phyloP scores from a whole-genome alignment of 1,139 yeast genomes.

The Entelexis paramagnoliae region DNA sequence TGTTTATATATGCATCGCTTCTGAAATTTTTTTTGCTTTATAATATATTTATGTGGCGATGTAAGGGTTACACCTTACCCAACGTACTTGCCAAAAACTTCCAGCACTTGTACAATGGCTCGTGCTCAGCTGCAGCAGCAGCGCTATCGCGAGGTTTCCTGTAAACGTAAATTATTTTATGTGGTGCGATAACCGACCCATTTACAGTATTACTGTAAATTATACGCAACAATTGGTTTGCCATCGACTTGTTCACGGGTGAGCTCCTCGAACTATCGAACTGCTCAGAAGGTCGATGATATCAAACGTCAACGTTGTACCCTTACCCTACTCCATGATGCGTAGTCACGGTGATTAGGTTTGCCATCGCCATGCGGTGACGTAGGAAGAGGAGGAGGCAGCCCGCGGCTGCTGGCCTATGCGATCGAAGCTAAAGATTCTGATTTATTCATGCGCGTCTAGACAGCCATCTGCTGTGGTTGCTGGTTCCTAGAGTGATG shows the following conservation, averaged over 20 bases:
- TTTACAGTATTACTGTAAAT: not conserved
- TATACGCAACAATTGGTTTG: not conserved
- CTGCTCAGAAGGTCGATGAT: not conserved
- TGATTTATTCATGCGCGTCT: not conserved
- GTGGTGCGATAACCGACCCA: too few species aligned
- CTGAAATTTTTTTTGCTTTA: constrained; percentile 19
- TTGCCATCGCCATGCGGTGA: not conserved
- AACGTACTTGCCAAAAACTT: not conserved
- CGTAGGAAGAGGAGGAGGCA: too few species aligned
- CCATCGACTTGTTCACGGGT: not conserved
- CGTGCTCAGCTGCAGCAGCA: not conserved
- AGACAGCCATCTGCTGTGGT: too few species aligned
- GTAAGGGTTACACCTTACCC: not conserved
- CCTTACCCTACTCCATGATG: not conserved
- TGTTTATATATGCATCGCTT: constrained; percentile 10
- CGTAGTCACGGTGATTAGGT: not conserved
- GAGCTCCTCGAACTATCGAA: not conserved
- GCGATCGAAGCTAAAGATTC: not conserved
- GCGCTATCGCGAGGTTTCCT: not conserved
- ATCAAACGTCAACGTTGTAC: not conserved
- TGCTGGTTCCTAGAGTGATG: too few species aligned
- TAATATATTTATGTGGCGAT: constrained; percentile 10
- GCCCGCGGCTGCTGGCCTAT: too few species aligned
- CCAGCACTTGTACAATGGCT: not conserved
- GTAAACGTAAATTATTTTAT: too few species aligned